Evolutionary conservation across 129 eudicot genomes (phyloP), one percentile per base, ranked within the genome.

Genomic region (Centrapalus pauciflorus): DNA sequence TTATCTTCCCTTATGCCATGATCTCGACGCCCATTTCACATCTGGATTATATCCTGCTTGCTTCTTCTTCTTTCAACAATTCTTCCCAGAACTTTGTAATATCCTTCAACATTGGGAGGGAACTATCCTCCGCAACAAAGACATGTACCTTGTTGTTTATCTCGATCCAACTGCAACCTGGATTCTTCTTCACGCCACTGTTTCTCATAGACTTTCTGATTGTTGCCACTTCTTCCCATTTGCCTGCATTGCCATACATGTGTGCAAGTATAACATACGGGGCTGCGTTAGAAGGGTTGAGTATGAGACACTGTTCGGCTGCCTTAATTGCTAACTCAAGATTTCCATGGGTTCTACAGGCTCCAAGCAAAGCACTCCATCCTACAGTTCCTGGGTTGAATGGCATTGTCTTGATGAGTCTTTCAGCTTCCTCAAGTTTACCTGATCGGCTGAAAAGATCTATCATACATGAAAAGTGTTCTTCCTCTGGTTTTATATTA

Each of bases 91-190:
- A 86, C 43, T 40, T 37, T 8, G 67, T 48, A 23, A 90, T 86
- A 52, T 82, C 83, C 55, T 70, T 79, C 35, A 78, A 80, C 95
- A 86, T 77, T 1, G 89, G 91, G 74, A 87, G 95, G 8, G 87
- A 80, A 35, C 58, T 71, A 77, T 90, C 95, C 49, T 82, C 95
- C 5, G 92, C 89, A 12, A 90, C 87, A 84, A 90, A 90, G 19
- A 84, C 81, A 57, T 90, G 97, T 5, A 86, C 76, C 79, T 68
- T 84, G 61, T 77, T 83, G 64, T 90, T 67, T 52, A 86, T 72
- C 67, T 86, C 97, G 30, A 90, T 86, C 95, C 97, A 90, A 76
- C 97, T 90, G 65, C 95, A 90, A n/a, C 97, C 97, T 4, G 97
- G 91, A 71, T 71, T 86, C 76, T 84, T 90, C 75, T 79, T 84